Conservation (phyloP, 2,329 filamentous ascomycete species). For the Aspergillus fischeri region DNA sequence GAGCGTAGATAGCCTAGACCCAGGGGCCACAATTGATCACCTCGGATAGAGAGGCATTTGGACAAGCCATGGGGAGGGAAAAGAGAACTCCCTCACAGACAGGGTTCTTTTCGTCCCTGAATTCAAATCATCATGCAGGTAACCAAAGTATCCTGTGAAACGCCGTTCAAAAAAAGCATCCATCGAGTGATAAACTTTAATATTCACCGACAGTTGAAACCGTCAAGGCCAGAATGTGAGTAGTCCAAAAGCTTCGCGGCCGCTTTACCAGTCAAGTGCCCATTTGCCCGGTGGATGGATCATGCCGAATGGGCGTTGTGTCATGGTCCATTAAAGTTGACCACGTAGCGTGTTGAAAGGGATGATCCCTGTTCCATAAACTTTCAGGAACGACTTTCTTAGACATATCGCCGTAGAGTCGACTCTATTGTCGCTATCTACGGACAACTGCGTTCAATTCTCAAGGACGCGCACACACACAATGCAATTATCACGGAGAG, state of each 20-base stretch:
- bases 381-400: neutral
- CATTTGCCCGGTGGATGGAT: neutral
- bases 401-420: neutral
- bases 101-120: neutral
- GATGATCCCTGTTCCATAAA: neutral
- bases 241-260: constrained; percentile 10
- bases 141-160: neutral
- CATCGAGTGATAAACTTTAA: constrained; percentile 3
- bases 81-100: neutral
- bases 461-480: neutral
- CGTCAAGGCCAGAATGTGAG: constrained; percentile 3
- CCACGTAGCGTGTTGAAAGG: neutral
- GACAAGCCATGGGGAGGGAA: neutral
- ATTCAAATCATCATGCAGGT: neutral
- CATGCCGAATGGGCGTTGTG: neutral
- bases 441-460: neutral
- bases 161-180: neutral
- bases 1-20: no score
- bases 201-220: constrained; percentile 11
- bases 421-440: neutral
- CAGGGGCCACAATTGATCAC: neutral
- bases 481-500: neutral
- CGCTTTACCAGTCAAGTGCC: constrained; percentile 2
- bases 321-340: neutral
- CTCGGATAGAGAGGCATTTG: neutral